phyloP scores from a whole-genome alignment of 108 stramenopile genomes.

The Fistulifera pelliculosa region DNA sequence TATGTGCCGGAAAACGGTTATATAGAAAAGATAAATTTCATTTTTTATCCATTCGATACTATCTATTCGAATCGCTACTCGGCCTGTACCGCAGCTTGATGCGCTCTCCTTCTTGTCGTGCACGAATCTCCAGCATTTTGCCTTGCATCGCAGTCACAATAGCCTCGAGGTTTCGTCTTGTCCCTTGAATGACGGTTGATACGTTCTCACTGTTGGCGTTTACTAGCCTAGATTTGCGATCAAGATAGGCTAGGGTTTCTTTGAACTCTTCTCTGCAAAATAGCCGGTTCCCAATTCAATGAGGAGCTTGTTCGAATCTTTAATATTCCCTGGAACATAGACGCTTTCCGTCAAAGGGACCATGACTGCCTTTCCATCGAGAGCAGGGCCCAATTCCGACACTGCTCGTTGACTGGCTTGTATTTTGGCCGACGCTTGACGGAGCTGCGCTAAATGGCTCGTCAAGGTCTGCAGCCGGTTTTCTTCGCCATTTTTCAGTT shows the following conservation, averaged over 20 bases:
- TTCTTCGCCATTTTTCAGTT: slow-evolving; percentile 72
- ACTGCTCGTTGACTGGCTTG: slow-evolving; percentile 47
- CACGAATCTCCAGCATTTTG: slow-evolving; percentile 79
- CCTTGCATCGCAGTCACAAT: slow-evolving; percentile 79
- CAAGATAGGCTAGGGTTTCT: slow-evolving; percentile 59
- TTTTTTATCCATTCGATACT: too few species aligned
- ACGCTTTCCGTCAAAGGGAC: slow-evolving; percentile 80
- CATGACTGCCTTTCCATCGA: slow-evolving; percentile 67
- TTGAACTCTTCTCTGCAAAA: slow-evolving; percentile 63
- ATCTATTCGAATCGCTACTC: too few species aligned
- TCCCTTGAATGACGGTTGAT: slow-evolving; percentile 48
- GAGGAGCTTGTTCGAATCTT: slow-evolving; percentile 61
- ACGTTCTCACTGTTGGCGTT: slow-evolving; percentile 79
- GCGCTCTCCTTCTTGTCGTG: slow-evolving; percentile 50
- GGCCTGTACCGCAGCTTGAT: neutral
- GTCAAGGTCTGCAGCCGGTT: slow-evolving; percentile 53
- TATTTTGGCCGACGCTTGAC: slow-evolving; percentile 68
- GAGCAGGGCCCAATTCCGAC: slow-evolving; percentile 24
- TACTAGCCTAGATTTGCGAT: slow-evolving; percentile 63
- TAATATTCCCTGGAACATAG: slow-evolving; percentile 76
- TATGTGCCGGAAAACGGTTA: too few species aligned
- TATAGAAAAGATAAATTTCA: too few species aligned
- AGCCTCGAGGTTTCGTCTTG: slow-evolving; percentile 55
- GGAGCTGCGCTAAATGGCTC: slow-evolving; percentile 57
- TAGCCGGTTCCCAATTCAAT: slow-evolving; percentile 86